Conservation (phyloP, 129 eudicot genomes). For the Flaveria brownii region DNA sequence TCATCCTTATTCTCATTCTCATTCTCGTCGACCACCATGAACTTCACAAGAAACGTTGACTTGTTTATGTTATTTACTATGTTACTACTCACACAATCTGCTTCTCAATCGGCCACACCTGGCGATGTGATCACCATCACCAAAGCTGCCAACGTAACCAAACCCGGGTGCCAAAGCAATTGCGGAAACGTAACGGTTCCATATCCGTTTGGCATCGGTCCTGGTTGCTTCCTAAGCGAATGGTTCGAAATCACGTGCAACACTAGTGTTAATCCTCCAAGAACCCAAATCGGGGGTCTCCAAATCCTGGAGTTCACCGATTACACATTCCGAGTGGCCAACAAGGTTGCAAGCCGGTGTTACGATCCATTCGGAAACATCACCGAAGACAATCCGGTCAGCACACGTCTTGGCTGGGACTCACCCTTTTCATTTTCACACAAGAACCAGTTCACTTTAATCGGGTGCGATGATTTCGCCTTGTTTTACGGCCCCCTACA, state of each 20-base stretch:
- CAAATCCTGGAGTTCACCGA: constrained; percentile 20
- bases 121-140: constrained; percentile 18
- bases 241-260: constrained; percentile 35
- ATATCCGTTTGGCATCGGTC: constrained; percentile 43
- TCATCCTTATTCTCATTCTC: not conserved
- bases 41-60: not conserved
- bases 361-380: not conserved
- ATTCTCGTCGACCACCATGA: not conserved
- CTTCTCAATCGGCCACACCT: constrained; percentile 10
- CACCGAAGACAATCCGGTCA: not conserved
- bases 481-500: not conserved
- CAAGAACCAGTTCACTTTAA: constrained; percentile 39
- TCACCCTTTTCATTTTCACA: constrained; percentile 42
- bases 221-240: constrained; percentile 27
- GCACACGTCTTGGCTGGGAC: not conserved
- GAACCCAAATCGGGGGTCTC: constrained; percentile 18
- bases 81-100: not conserved
- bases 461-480: constrained; percentile 54
- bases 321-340: constrained; percentile 29
- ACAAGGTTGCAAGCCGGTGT: constrained; percentile 27
- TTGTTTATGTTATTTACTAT: not conserved
- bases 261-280: constrained; percentile 35
- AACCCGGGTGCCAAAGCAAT: constrained; percentile 30
- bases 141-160: constrained; percentile 15
- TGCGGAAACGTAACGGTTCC: constrained; percentile 42